Percentiles rank a stretch among this genome's conserved stretches.
Evolutionary conservation across 768 basidiomycete species (phyloP).

Genomic region (Auricularia heimuer): DNA sequence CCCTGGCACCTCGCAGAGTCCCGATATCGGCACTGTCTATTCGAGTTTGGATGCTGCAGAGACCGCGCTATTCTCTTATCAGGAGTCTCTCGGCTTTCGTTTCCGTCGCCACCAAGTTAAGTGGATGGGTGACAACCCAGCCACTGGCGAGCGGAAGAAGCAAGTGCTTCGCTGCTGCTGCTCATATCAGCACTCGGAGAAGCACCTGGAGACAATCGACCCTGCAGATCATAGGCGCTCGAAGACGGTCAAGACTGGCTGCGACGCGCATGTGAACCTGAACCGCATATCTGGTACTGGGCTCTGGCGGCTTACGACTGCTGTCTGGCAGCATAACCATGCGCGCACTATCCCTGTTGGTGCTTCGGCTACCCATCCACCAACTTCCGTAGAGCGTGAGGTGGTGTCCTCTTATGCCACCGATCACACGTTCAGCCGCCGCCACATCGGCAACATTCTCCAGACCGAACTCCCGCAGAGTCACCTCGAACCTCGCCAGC

Average conservation of each 20-base stretch:
- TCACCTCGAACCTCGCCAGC: not conserved
- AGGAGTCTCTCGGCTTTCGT: too few relatives aligned
- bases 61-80: too few relatives aligned
- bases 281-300: not conserved
- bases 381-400: not conserved
- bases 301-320: not conserved
- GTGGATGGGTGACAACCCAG: too few relatives aligned
- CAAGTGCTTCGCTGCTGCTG: too few relatives aligned
- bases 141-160: too few relatives aligned
- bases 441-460: constrained; percentile 8
- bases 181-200: too few relatives aligned
- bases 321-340: not conserved
- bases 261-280: not conserved
- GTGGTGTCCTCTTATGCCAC: constrained; percentile 8
- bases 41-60: too few relatives aligned
- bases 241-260: not conserved
- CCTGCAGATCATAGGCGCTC: too few relatives aligned
- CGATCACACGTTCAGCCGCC: constrained; percentile 10
- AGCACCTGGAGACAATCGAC: too few relatives aligned
- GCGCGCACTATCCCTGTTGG: not conserved
- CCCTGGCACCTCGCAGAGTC: too few relatives aligned
- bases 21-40: too few relatives aligned
- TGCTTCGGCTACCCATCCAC: constrained; percentile 12
- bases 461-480: not conserved
- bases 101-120: too few relatives aligned